Conservation (phyloP, 768 basidiomycete genomes). For the Chlorophyllum brunneum region DNA sequence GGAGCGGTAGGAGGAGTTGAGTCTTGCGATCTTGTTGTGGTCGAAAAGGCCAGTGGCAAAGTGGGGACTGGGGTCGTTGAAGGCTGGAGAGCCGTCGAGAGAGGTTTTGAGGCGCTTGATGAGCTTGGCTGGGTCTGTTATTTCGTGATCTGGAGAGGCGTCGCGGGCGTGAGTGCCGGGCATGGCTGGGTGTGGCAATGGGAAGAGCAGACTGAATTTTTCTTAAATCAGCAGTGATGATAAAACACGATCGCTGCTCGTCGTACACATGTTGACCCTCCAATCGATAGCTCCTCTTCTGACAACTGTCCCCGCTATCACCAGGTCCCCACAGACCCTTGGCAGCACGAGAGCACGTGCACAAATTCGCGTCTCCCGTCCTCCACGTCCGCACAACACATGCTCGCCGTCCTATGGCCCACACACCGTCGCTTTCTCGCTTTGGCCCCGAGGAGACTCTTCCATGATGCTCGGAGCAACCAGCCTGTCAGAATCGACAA, state of each 20-base stretch:
- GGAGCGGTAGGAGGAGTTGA: conserved; percentile 52
- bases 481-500: conserved; percentile 27
- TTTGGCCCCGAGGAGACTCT: conserved; percentile 9
- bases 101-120: conserved; percentile 28
- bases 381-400: too few relatives aligned
- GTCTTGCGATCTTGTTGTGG: conserved; percentile 46
- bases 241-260: too few relatives aligned
- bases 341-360: too few relatives aligned
- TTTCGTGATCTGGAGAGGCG: conserved; percentile 30
- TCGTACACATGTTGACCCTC: too few relatives aligned
- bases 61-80: conserved; percentile 29
- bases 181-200: conserved; percentile 31
- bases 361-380: too few relatives aligned
- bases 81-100: conserved; percentile 17
- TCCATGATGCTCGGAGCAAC: conserved; percentile 30
- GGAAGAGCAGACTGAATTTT: not conserved
- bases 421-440: not conserved
- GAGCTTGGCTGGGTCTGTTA: conserved; percentile 15
- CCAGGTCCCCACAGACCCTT: too few relatives aligned
- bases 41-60: conserved; percentile 60
- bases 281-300: too few relatives aligned
- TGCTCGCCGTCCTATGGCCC: too few relatives aligned
- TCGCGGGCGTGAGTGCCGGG: conserved; percentile 45
- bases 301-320: too few relatives aligned
- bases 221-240: not conserved